Evolutionary conservation across 768 basidiomycete genomes (phyloP).

Genomic region (Trametes cingulata): DNA sequence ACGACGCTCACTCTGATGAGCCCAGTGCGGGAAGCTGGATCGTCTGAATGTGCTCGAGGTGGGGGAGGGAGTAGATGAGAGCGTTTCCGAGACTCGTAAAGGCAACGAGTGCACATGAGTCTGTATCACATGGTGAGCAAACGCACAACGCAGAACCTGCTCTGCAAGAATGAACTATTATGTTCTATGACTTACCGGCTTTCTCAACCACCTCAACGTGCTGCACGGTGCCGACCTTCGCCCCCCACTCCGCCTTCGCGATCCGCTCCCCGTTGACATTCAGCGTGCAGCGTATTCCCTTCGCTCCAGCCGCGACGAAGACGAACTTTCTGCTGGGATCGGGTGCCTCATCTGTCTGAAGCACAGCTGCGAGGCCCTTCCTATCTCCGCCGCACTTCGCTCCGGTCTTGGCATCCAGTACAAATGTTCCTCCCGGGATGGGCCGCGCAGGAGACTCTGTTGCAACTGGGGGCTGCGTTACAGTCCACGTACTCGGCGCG

Average conservation of each 20-base stretch:
- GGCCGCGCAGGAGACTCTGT: conserved; percentile 43
- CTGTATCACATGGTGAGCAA: conserved; percentile 31
- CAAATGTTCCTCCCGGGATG: conserved; percentile 46
- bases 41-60: conserved; percentile 57
- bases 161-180: too few species aligned
- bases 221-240: conserved; percentile 51
- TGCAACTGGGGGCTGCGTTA: conserved; percentile 39
- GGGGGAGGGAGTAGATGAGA: conserved; percentile 63
- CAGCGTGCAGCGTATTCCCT: conserved; percentile 55
- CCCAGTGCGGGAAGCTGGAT: conserved; percentile 23
- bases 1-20: conserved; percentile 23
- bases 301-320: conserved; percentile 56
- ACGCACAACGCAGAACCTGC: too few species aligned
- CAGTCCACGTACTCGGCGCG: conserved; percentile 33
- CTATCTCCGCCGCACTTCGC: conserved; percentile 44
- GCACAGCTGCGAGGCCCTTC: conserved; percentile 41
- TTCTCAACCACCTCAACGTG: conserved; percentile 58
- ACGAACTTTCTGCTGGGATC: conserved; percentile 29
- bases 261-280: conserved; percentile 68
- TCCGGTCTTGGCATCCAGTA: conserved; percentile 59
- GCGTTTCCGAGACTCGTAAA: conserved; percentile 52
- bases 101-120: conserved; percentile 50
- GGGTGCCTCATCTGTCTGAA: conserved; percentile 24
- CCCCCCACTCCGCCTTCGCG: conserved; percentile 65
- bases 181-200: conserved; percentile 51